Conservation (phyloP, 2,329 filamentous ascomycete species). For the Colletotrichum costaricense region DNA sequence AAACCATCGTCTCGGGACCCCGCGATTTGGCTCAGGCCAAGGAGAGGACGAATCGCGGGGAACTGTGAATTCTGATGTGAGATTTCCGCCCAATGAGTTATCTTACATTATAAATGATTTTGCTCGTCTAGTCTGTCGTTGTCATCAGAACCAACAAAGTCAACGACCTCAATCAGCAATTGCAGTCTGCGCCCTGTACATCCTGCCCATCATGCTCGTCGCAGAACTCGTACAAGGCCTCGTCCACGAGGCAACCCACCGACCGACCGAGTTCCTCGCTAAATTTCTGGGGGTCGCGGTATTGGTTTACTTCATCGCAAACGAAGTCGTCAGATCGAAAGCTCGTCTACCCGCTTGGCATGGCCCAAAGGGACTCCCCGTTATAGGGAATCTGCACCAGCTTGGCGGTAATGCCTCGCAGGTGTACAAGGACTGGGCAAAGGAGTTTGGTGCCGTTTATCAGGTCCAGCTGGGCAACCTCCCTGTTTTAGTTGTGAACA, state of each 20-base stretch:
- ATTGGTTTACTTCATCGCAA: constrained; percentile 57
- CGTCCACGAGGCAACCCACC: constrained; percentile 32
- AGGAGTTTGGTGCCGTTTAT: constrained; percentile 44
- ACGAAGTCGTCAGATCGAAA: constrained; percentile 57
- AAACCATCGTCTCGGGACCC: background rate
- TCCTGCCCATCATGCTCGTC: constrained; percentile 41
- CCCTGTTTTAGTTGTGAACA: constrained; percentile 75
- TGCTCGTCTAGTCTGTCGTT: background rate
- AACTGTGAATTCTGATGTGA: background rate
- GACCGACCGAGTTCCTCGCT: constrained; percentile 37
- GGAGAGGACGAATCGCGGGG: background rate
- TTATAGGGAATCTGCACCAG: constrained; percentile 66
- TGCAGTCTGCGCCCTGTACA: background rate
- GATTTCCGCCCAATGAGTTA: background rate
- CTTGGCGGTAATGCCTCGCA: constrained; percentile 60
- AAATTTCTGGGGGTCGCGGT: constrained; percentile 38
- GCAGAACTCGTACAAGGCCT: constrained; percentile 39
- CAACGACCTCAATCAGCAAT: no score
- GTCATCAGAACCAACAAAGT: background rate
- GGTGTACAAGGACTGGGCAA: constrained; percentile 44
- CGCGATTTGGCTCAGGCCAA: background rate
- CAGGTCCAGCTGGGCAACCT: constrained; percentile 53
- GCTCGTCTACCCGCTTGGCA: constrained; percentile 57
- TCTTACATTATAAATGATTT: background rate
- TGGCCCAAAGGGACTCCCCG: constrained; percentile 61